Conservation (phyloP, 2,329 filamentous ascomycete species). For the Malbranchea zuffiana region DNA sequence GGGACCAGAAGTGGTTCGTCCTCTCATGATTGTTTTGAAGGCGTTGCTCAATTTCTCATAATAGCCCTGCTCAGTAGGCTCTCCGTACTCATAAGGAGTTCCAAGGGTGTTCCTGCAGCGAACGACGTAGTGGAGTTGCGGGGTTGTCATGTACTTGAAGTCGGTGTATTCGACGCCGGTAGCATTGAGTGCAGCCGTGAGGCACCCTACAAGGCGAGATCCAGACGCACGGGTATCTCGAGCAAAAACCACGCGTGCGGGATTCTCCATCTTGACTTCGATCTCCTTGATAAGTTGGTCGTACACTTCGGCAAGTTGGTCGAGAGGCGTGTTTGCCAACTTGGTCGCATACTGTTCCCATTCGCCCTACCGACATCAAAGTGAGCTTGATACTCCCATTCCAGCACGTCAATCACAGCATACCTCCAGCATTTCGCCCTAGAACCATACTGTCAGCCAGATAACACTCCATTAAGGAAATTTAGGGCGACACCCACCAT, state of each 20-base stretch:
- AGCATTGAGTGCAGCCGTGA: conserved; percentile 68
- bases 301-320: conserved; percentile 69
- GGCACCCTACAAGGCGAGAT: conserved; percentile 65
- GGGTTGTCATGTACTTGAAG: conserved; percentile 86
- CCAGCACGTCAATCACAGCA: conserved; percentile 17
- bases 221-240: conserved; percentile 90
- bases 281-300: conserved; percentile 62
- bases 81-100: conserved; percentile 76
- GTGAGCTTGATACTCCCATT: background rate
- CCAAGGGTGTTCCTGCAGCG: conserved; percentile 89
- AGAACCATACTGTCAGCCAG: conserved; percentile 5
- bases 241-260: conserved; percentile 76
- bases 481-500: conserved; percentile 43
- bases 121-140: conserved; percentile 94
- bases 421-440: conserved; percentile 93
- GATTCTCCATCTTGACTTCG: conserved; percentile 59
- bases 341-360: conserved; percentile 86
- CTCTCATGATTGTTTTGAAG: conserved; percentile 71
- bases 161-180: conserved; percentile 65
- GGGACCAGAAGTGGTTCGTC: conserved; percentile 59
- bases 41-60: conserved; percentile 83
- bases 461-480: background rate
- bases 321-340: conserved; percentile 71
- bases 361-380: conserved; percentile 44
- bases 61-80: conserved; percentile 81